These are phyloP conservation scores for Fraxinus quadrangulata DNA, from an alignment of 257 asterid species.

Conservation along the genomic window DNA sequence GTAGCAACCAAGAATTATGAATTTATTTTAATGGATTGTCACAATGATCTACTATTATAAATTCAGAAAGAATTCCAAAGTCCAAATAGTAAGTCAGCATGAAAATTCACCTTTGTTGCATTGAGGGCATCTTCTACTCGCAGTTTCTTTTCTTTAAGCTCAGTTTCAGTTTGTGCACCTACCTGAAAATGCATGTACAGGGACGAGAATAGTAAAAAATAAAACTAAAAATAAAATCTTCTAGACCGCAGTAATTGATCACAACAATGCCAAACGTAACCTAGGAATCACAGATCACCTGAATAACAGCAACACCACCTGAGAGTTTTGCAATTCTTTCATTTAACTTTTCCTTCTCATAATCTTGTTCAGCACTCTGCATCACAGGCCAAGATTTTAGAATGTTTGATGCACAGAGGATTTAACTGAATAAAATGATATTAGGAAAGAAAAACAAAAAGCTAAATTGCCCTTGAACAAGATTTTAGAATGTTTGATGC, in stretches of 20 bases:
- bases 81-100: background rate
- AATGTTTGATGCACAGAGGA: background rate
- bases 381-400: background rate
- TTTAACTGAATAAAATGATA: background rate
- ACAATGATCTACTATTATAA: background rate
- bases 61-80: background rate
- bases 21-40: background rate
- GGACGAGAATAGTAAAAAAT: background rate
- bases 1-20: background rate
- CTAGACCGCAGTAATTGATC: background rate
- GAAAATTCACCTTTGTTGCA: constrained; percentile 38
- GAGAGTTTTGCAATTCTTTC: constrained; percentile 53
- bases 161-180: constrained; percentile 55
- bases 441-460: background rate
- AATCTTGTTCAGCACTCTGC: constrained; percentile 39
- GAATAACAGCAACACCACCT: constrained; percentile 58
- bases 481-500: constrained; percentile 16
- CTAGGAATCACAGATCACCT: constrained; percentile 25
- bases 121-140: constrained; percentile 54
- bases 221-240: too few species aligned
- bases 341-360: constrained; percentile 41
- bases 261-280: background rate
- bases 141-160: constrained; percentile 46
- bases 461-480: constrained; percentile 18
- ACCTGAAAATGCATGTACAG: constrained; percentile 25